phyloP scores from a whole-genome alignment of 2,329 filamentous ascomycete species.

The Microcera coccophila region DNA sequence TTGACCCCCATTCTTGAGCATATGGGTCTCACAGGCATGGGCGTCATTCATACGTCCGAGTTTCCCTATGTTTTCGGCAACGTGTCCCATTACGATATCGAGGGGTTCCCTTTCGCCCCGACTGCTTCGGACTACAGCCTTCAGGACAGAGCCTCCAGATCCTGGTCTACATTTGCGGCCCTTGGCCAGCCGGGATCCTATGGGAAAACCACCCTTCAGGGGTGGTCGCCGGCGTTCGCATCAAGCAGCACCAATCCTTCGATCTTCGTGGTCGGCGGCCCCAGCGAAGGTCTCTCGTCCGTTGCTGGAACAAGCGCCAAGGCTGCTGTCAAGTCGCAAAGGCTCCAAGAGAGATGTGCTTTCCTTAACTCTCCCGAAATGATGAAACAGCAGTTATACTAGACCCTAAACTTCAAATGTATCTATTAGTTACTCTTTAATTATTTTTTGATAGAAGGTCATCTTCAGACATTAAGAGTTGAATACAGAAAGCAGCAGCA shows the following conservation, averaged over 20 bases:
- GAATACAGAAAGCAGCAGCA: no score
- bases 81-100: conserved; percentile 40
- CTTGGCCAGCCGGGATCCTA: conserved; percentile 33
- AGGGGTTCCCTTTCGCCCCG: conserved; percentile 34
- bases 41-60: conserved; percentile 50
- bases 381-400: conserved; percentile 40
- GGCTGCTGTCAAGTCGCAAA: conserved; percentile 38
- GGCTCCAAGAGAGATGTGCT: conserved; percentile 43
- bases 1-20: conserved; percentile 40
- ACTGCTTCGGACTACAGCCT: conserved; percentile 39
- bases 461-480: no score
- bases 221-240: conserved; percentile 38
- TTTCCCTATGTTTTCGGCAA: conserved; percentile 51
- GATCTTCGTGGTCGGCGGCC: conserved; percentile 44
- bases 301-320: conserved; percentile 33
- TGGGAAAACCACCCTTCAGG: conserved; percentile 37
- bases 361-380: conserved; percentile 44
- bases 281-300: conserved; percentile 39
- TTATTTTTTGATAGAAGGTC: no score
- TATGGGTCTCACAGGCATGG: conserved; percentile 33
- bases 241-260: conserved; percentile 22
- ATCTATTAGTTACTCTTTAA: no score
- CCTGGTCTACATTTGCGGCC: conserved; percentile 46
- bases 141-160: conserved; percentile 37
- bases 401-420: no score